These are phyloP conservation scores for Wickerhamomyces alni DNA, from an alignment of 805 yeast species.

Conservation along the genomic window DNA sequence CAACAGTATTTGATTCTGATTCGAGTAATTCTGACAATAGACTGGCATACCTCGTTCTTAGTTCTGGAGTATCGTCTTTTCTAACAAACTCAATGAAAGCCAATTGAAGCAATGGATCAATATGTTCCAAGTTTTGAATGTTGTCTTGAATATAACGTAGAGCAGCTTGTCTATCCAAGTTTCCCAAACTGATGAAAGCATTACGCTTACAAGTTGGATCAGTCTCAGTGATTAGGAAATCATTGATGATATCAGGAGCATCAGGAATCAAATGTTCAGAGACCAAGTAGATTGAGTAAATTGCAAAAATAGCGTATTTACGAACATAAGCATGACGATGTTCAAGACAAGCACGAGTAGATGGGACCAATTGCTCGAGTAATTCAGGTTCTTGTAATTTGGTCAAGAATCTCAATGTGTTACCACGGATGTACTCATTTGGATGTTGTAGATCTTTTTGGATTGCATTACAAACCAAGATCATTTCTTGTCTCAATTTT, in stretches of 20 bases:
- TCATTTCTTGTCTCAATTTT: conserved; percentile 96
- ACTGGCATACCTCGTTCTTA: conserved; percentile 66
- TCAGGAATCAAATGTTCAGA: conserved; percentile 90
- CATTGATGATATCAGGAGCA: conserved; percentile 78
- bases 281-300: conserved; percentile 73
- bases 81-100: conserved; percentile 89
- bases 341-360: conserved; percentile 83
- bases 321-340: conserved; percentile 98
- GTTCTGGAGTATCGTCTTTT: conserved; percentile 62
- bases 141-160: conserved; percentile 74
- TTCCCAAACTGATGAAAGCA: conserved; percentile 84
- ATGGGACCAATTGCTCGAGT: conserved; percentile 91
- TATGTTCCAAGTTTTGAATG: conserved; percentile 47
- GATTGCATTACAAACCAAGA: conserved; percentile 94
- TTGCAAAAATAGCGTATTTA: conserved; percentile 92
- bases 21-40: conserved; percentile 71
- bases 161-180: conserved; percentile 79
- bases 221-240: conserved; percentile 72
- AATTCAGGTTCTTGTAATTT: conserved; percentile 91
- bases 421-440: conserved; percentile 94
- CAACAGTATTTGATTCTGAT: conserved; percentile 60
- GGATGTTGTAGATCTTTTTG: conserved; percentile 98
- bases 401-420: conserved; percentile 84
- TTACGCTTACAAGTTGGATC: conserved; percentile 94
- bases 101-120: conserved; percentile 82